A percentile compares a stretch with the other conserved stretches of the same genome.
These are phyloP conservation scores for Phytophthora cryptogea DNA, from an alignment of 352 stramenopile genomes.

Conservation along the genomic window DNA sequence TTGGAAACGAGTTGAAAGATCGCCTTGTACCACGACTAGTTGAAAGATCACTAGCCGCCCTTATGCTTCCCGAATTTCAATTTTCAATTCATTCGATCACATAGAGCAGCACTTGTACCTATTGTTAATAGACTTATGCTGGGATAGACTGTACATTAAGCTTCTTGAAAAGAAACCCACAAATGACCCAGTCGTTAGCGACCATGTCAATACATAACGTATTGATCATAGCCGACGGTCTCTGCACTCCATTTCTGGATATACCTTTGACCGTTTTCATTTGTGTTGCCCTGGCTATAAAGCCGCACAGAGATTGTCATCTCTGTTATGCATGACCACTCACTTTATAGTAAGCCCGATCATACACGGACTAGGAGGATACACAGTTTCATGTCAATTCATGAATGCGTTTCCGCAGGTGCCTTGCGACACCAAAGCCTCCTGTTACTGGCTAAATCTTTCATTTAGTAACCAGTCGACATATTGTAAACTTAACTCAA, in stretches of 20 bases:
- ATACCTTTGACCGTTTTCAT: neutral
- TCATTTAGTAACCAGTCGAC: no score
- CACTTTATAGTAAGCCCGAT: neutral
- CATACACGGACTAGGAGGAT: neutral
- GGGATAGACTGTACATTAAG: neutral
- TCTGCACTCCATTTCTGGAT: neutral
- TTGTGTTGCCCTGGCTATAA: neutral
- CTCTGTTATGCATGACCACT: neutral
- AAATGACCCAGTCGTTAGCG: neutral
- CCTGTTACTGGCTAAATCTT: no score
- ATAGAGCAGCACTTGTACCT: neutral
- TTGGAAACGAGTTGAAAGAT: no score
- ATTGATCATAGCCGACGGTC: neutral
- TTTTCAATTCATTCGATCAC: neutral
- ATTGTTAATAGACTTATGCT: neutral
- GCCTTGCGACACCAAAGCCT: neutral
- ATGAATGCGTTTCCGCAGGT: neutral
- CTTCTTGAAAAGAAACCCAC: neutral
- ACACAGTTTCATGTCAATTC: neutral
- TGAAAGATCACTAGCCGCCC: no score
- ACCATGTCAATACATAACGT: neutral
- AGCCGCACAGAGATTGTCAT: neutral
- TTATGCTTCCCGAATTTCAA: neutral
- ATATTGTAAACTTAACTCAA: no score
- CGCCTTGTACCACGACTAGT: no score